A percentile compares a stretch with the other conserved stretches of the same genome.
Conservation (phyloP, 2,329 filamentous ascomycete species). For the Colletotrichum cuscutae region DNA sequence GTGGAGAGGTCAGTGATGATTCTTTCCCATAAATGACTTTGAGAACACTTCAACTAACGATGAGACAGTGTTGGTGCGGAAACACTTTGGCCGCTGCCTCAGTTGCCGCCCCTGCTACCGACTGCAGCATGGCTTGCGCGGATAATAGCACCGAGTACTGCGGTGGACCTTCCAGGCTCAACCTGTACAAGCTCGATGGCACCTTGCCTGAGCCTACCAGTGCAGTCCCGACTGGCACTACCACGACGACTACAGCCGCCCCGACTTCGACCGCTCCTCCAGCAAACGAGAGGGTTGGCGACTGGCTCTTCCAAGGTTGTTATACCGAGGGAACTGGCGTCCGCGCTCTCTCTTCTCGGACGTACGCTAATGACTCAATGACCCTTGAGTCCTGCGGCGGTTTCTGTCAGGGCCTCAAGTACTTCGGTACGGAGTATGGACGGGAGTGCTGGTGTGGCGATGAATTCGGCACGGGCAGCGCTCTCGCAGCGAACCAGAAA, state of each 20-base stretch:
- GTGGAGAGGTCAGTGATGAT: conserved; percentile 44
- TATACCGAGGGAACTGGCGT: conserved; percentile 46
- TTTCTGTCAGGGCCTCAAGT: conserved; percentile 43
- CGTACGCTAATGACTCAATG: conserved; percentile 46
- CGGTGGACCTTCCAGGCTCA: conserved; percentile 47
- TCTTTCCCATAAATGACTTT: too few relatives aligned
- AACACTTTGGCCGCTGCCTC: conserved; percentile 43
- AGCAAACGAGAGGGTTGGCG: conserved; percentile 38
- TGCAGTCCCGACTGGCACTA: background rate
- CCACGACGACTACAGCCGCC: background rate
- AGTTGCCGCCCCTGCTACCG: conserved; percentile 40
- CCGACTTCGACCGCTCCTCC: conserved; percentile 7
- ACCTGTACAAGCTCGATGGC: conserved; percentile 45
- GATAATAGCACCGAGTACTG: conserved; percentile 50
- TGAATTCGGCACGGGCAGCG: conserved; percentile 41
- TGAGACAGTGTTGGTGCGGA: conserved; percentile 49
- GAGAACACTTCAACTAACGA: background rate
- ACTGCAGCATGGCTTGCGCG: conserved; percentile 48
- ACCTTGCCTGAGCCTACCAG: conserved; percentile 3
- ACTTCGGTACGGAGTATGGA: conserved; percentile 49
- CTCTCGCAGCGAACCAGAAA: conserved; percentile 41
- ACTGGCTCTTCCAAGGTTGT: conserved; percentile 49
- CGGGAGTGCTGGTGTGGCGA: conserved; percentile 53
- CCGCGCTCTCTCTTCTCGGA: conserved; percentile 44
- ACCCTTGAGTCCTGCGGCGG: conserved; percentile 46